Conservation (phyloP, 495 filamentous ascomycete species). For the Thozetella sp. region DNA sequence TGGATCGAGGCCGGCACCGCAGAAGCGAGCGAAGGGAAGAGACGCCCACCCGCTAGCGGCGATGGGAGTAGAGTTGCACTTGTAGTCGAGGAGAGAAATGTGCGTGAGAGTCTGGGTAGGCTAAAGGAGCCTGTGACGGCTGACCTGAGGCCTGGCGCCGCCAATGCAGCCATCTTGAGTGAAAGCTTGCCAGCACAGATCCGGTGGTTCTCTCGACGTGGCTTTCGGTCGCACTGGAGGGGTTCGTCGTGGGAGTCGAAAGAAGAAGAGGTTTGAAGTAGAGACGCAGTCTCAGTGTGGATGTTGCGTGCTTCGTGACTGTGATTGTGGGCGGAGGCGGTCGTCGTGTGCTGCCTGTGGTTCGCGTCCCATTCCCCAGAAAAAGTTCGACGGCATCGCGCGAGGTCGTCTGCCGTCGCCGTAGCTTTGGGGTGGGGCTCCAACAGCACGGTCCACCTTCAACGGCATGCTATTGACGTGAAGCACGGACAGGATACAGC, state of each 20-base stretch:
- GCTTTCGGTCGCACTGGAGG: no score
- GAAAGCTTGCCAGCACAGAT: background rate
- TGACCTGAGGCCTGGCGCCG: conserved; percentile 36
- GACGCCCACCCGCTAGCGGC: conserved; percentile 36
- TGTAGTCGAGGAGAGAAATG: conserved; percentile 36
- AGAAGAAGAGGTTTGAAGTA: no score
- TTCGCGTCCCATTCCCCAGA: background rate
- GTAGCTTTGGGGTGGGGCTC: conserved; percentile 16
- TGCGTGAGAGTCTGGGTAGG: conserved; percentile 36
- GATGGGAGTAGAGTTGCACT: conserved; percentile 36
- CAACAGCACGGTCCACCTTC: conserved; percentile 1
- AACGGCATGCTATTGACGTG: conserved; percentile 15
- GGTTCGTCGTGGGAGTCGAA: no score
- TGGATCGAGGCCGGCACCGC: conserved; percentile 57
- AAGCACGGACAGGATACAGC: conserved; percentile 31
- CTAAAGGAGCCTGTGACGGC: conserved; percentile 21
- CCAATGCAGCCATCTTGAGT: conserved; percentile 38
- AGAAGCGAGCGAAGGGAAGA: conserved; percentile 50
- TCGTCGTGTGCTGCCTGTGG: no score
- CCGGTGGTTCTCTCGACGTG: background rate
- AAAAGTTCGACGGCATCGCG: background rate
- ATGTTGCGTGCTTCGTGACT: no score
- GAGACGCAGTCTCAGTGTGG: no score
- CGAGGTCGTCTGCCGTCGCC: background rate
- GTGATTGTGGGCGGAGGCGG: no score